Conservation (phyloP, 805 yeast genomes). For the Millerago galiae region DNA sequence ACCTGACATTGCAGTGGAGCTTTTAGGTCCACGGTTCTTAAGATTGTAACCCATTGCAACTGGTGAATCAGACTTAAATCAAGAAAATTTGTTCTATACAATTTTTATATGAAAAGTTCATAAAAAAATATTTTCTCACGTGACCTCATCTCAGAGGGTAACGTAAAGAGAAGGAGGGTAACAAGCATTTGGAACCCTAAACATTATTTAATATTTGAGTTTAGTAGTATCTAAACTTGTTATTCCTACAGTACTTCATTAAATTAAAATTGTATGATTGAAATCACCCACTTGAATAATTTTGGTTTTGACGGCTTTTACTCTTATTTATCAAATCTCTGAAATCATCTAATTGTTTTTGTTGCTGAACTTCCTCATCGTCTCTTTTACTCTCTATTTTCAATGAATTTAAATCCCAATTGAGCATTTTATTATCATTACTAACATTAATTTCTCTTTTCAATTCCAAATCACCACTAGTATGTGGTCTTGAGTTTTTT, state of each 20-base stretch:
- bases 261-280: not conserved
- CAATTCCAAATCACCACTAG: not conserved
- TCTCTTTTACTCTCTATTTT: not conserved
- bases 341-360: constrained; percentile 1
- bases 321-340: constrained; percentile 1
- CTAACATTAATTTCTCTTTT: not conserved
- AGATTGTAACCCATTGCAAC: too few species aligned
- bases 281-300: not conserved
- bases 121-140: constrained; percentile 2
- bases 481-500: not conserved
- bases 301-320: constrained; percentile 1
- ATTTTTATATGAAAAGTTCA: not conserved
- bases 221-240: too few species aligned
- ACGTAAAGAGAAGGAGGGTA: not conserved
- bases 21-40: too few species aligned
- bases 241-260: too few species aligned
- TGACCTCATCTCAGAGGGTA: constrained; percentile 8
- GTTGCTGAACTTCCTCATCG: not conserved
- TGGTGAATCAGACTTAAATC: too few species aligned
- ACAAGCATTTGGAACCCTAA: too few species aligned
- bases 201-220: too few species aligned
- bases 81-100: too few species aligned
- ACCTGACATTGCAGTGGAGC: too few species aligned
- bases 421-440: not conserved
- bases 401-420: not conserved